Evolutionary conservation across 441 rosid genomes (phyloP).

Genomic region (Macaranga tanarius): DNA sequence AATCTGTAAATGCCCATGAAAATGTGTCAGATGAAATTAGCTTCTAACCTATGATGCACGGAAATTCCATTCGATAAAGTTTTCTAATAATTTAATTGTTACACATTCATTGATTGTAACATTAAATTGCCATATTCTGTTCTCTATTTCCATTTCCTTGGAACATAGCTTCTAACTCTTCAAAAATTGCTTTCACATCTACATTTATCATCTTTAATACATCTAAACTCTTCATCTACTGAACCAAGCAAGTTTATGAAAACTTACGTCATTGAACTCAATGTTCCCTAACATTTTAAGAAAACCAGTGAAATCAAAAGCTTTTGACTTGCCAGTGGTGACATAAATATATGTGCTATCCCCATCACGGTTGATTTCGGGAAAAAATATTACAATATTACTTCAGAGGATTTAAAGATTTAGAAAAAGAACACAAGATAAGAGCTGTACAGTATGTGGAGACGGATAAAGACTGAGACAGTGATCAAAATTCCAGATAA

Average conservation of each 20-base stretch:
- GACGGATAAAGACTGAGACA: slow-evolving; percentile 86
- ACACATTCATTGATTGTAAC: no score
- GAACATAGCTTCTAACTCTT: no score
- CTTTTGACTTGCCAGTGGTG: no score
- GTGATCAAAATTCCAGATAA: slow-evolving; percentile 96
- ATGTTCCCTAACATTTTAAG: no score
- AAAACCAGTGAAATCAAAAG: no score
- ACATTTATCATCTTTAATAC: background rate
- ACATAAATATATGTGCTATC: background rate
- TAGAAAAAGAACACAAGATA: background rate
- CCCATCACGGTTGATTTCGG: background rate
- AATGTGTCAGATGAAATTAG: slow-evolving; percentile 20
- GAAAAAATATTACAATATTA: background rate
- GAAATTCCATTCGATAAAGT: no score
- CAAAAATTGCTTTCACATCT: background rate
- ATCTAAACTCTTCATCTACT: background rate
- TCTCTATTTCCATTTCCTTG: no score
- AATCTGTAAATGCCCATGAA: slow-evolving; percentile 46
- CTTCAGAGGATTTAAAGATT: background rate
- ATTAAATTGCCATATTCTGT: no score
- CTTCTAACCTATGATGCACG: background rate
- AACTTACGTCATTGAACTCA: no score
- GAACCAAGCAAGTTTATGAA: background rate
- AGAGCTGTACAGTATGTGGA: slow-evolving; percentile 65
- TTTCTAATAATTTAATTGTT: no score